Percentiles rank a stretch among this genome's conserved stretches.
These are phyloP conservation scores for Vitrella brassicaformis DNA, from an alignment of 73 alveolate species.

Conservation along the genomic window DNA sequence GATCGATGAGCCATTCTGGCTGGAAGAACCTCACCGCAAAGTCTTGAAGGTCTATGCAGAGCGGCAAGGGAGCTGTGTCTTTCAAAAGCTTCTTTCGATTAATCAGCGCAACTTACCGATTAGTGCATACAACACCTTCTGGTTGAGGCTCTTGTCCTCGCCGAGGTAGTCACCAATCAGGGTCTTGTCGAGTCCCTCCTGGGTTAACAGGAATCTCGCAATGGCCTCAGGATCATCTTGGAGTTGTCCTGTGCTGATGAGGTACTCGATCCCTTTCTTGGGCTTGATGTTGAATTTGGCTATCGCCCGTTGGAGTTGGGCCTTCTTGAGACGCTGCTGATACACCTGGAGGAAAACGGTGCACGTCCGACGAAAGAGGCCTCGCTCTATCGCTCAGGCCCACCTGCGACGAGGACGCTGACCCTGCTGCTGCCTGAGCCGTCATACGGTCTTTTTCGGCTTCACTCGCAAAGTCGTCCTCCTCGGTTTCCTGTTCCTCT, in stretches of 20 bases:
- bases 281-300: neutral
- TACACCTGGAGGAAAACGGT: no score
- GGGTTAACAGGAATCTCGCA: neutral
- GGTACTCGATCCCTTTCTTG: neutral
- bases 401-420: no score
- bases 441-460: no score
- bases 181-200: constrained; percentile 58
- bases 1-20: no score
- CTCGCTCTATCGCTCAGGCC: no score
- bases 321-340: neutral
- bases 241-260: no score
- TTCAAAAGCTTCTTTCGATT: neutral
- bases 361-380: no score
- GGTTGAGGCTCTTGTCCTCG: constrained; percentile 74
- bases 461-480: no score
- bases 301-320: neutral
- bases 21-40: neutral
- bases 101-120: constrained; percentile 57
- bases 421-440: no score
- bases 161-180: constrained; percentile 86
- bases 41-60: neutral
- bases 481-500: no score
- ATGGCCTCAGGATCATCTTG: neutral
- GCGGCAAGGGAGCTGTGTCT: constrained; percentile 5
- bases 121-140: constrained; percentile 62